These are phyloP conservation scores for Aleurites moluccanus DNA, from an alignment of 441 rosid genomes.

Conservation along the genomic window DNA sequence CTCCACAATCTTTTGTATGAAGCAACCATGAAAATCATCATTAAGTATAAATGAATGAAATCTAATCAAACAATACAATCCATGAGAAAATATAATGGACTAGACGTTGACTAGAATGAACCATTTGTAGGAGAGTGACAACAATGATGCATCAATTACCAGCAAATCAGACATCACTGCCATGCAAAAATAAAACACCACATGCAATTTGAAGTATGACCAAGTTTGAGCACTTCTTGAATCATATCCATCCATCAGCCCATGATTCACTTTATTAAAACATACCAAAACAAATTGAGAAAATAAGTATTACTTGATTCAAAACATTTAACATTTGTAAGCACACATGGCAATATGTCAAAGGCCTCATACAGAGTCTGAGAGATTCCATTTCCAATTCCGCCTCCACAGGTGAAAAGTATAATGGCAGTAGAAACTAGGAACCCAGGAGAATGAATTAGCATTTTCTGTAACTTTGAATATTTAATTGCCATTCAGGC, in stretches of 20 bases:
- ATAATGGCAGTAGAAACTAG: neutral
- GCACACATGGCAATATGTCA: neutral
- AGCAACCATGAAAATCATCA: constrained; percentile 19
- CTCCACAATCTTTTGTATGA: constrained; percentile 67
- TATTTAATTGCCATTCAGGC: neutral
- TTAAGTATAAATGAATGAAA: neutral
- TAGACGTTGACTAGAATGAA: neutral
- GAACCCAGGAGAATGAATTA: neutral
- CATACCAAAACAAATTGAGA: neutral
- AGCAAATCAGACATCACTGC: neutral
- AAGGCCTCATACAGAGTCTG: neutral
- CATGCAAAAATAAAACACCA: neutral
- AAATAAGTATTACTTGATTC: neutral
- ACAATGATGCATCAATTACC: neutral
- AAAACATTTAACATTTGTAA: neutral
- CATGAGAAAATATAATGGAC: neutral
- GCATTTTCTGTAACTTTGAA: neutral
- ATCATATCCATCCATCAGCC: neutral
- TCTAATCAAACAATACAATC: neutral
- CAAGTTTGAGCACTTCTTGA: neutral
- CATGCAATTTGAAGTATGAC: neutral
- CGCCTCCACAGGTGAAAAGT: neutral
- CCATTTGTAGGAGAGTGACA: neutral
- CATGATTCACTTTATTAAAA: neutral
- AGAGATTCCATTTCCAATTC: neutral